Evolutionary conservation across 768 basidiomycete species (phyloP).

Genomic region (Leccinum boreale): DNA sequence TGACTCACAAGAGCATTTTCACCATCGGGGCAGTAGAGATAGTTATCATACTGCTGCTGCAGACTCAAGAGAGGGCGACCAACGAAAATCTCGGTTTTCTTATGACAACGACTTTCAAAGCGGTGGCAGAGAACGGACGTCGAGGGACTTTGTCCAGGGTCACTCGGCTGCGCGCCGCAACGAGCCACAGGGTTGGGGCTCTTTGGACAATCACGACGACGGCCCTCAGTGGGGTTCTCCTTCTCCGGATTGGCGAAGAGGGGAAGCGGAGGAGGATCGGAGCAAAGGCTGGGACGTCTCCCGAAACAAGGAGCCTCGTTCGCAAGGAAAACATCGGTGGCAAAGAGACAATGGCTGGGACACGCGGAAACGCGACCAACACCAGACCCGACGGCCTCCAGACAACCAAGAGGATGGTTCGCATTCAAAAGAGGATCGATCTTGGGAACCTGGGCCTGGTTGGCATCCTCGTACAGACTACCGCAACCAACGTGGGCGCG

Average conservation of each 20-base stretch:
- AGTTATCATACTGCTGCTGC: conserved; percentile 37
- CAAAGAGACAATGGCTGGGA: conserved; percentile 50
- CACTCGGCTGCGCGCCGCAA: conserved; percentile 44
- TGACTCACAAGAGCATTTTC: conserved; percentile 42
- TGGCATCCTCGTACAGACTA: conserved; percentile 54
- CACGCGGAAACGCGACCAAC: conserved; percentile 44
- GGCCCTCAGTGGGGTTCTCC: conserved; percentile 43
- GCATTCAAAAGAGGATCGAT: conserved; percentile 44
- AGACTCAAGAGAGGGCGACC: conserved; percentile 43
- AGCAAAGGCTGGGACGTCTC: conserved; percentile 33
- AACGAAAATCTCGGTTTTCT: conserved; percentile 41
- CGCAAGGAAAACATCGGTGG: conserved; percentile 31
- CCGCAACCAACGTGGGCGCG: conserved; percentile 36
- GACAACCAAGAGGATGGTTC: conserved; percentile 25
- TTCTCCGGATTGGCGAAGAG: conserved; percentile 40
- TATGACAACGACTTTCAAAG: conserved; percentile 41
- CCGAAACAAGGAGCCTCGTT: conserved; percentile 35
- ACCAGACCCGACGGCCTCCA: conserved; percentile 36
- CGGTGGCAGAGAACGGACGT: conserved; percentile 44
- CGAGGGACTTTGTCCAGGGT: conserved; percentile 44
- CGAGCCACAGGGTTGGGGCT: conserved; percentile 44
- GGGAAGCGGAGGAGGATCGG: conserved; percentile 38
- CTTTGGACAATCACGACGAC: conserved; percentile 40
- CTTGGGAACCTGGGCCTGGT: conserved; percentile 70
- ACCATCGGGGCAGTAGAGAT: conserved; percentile 47